A percentile compares a stretch with the other conserved stretches of the same genome.
phyloP scores from a whole-genome alignment of 345 rosid genomes.

The Jatropha curcas region DNA sequence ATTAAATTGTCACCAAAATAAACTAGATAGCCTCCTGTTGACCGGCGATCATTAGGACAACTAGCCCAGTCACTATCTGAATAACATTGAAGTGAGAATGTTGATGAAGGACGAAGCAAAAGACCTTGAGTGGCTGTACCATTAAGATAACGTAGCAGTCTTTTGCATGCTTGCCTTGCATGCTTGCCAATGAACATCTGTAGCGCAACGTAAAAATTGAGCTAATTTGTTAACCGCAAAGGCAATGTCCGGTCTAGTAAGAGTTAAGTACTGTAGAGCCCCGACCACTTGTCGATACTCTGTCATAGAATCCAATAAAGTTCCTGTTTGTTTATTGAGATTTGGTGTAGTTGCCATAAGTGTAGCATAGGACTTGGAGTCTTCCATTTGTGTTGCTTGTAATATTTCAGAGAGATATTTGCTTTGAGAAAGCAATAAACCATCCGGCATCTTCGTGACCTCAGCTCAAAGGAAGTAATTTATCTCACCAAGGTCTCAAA shows the following conservation, averaged over 20 bases:
- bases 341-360: background rate
- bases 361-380: background rate
- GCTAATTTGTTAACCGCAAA: background rate
- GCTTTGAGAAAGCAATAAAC: background rate
- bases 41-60: background rate
- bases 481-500: background rate
- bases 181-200: too few relatives aligned
- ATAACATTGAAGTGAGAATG: background rate
- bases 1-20: background rate
- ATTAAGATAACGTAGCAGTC: too few relatives aligned
- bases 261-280: background rate
- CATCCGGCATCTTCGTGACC: background rate
- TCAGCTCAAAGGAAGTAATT: background rate
- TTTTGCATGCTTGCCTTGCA: too few relatives aligned
- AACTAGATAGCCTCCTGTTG: background rate
- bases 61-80: background rate
- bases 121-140: too few relatives aligned
- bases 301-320: background rate
- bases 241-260: background rate
- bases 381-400: background rate
- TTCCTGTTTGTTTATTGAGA: fast-evolving
- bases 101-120: too few relatives aligned
- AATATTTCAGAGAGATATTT: background rate
- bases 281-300: background rate
- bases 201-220: too few relatives aligned